phyloP scores from a whole-genome alignment of 2,329 filamentous ascomycete species.

The Trichoderma sp. region DNA sequence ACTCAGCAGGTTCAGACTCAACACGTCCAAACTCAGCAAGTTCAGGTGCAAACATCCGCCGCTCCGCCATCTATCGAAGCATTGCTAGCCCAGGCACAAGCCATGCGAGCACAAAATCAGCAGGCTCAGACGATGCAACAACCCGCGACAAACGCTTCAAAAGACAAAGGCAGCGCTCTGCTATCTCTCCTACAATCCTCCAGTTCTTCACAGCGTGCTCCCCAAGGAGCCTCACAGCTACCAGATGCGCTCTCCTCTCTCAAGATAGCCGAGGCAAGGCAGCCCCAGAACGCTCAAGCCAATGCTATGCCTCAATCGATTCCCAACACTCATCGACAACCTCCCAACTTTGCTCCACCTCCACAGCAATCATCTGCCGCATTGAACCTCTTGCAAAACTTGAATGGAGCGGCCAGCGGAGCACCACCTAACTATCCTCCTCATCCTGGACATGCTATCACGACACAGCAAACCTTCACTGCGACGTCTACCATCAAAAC shows the following conservation, averaged over 20 bases:
- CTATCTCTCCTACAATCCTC: constrained; percentile 56
- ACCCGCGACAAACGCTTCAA: constrained; percentile 34
- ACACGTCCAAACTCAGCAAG: neutral
- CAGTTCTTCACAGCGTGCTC: constrained; percentile 31
- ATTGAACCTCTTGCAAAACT: constrained; percentile 10
- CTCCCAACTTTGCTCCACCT: constrained; percentile 39
- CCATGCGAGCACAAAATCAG: neutral
- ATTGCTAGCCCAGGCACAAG: neutral
- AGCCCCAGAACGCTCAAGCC: constrained; percentile 62
- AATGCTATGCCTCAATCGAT: constrained; percentile 53
- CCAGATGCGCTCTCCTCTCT: constrained; percentile 52
- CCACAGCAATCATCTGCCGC: constrained; percentile 30
- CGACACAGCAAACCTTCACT: constrained; percentile 35
- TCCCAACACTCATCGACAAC: constrained; percentile 38
- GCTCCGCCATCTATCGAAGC: neutral
- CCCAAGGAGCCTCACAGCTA: constrained; percentile 35
- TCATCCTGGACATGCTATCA: constrained; percentile 29
- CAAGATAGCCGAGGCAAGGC: constrained; percentile 48
- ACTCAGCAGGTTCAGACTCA: too few relatives aligned
- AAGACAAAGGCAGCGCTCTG: constrained; percentile 56
- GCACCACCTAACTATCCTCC: constrained; percentile 29
- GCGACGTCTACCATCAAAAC: constrained; percentile 31
- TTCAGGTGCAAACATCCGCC: constrained; percentile 31
- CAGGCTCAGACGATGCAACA: neutral
- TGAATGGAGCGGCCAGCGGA: constrained; percentile 30